These are phyloP conservation scores for Leptographium procerum DNA, from an alignment of 2,329 filamentous ascomycete species.

Conservation along the genomic window DNA sequence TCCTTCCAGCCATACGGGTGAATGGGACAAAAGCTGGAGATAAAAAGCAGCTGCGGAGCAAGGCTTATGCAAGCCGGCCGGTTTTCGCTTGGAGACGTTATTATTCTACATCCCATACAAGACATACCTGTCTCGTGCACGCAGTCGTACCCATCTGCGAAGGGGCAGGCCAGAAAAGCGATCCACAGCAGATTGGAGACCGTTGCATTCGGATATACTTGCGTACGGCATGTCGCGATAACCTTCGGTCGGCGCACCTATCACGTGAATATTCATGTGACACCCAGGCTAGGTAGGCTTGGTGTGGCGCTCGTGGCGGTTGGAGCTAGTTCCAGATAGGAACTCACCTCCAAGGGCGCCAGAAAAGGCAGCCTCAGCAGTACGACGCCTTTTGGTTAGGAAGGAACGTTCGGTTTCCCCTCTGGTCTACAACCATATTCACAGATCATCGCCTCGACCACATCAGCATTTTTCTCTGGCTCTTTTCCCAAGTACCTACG, in stretches of 20 bases:
- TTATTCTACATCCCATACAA: background rate
- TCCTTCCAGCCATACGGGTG: conserved; percentile 1
- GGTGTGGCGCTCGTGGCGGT: background rate
- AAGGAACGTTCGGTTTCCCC: background rate
- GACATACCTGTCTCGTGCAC: background rate
- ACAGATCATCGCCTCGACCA: background rate
- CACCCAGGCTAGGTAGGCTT: background rate
- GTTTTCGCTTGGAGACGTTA: background rate
- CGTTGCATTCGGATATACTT: background rate
- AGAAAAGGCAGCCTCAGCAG: conserved; percentile 13
- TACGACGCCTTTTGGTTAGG: conserved; percentile 10
- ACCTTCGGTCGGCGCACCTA: background rate
- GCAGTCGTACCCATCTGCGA: background rate
- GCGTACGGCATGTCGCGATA: background rate
- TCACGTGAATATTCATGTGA: background rate
- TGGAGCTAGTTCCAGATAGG: conserved; percentile 9
- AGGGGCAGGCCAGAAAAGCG: background rate
- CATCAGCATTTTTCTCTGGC: background rate
- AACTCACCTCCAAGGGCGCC: conserved; percentile 9
- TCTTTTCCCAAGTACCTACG: background rate
- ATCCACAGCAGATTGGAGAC: background rate
- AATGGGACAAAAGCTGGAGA: background rate
- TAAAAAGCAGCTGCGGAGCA: background rate
- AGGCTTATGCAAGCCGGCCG: background rate
- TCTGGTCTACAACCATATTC: background rate